phyloP scores from a whole-genome alignment of 805 yeast species.

The Saccharomycopsis microspora region DNA sequence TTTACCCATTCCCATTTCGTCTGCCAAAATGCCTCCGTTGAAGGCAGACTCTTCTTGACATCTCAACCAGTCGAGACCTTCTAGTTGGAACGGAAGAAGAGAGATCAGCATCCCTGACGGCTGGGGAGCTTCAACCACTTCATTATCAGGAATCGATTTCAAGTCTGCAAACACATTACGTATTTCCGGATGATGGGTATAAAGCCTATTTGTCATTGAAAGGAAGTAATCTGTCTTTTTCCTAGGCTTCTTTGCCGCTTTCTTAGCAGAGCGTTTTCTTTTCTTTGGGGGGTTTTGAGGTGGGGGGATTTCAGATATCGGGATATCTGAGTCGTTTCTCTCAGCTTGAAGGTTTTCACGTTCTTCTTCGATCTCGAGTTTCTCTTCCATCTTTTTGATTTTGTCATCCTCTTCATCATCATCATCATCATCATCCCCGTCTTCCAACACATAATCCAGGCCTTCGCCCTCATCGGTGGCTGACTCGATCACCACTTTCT shows the following conservation, averaged over 20 bases:
- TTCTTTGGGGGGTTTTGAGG: slow-evolving; percentile 13
- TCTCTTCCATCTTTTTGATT: slow-evolving; percentile 3
- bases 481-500: not conserved
- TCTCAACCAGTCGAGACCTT: slow-evolving; percentile 84
- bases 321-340: slow-evolving; percentile 18
- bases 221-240: slow-evolving; percentile 53
- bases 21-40: slow-evolving; percentile 89
- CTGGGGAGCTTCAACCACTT: slow-evolving; percentile 50
- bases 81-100: slow-evolving; percentile 82
- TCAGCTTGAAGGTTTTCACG: slow-evolving; percentile 26
- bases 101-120: slow-evolving; percentile 69
- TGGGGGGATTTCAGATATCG: slow-evolving; percentile 13
- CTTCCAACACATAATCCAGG: not conserved
- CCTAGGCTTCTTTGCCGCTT: slow-evolving; percentile 26
- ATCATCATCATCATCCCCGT: slow-evolving; percentile 12
- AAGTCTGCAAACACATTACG: slow-evolving; percentile 60
- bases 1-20: slow-evolving; percentile 99
- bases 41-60: slow-evolving; percentile 72
- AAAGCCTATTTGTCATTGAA: slow-evolving; percentile 56
- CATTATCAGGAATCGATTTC: slow-evolving; percentile 32
- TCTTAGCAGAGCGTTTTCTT: slow-evolving; percentile 10
- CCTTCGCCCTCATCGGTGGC: slow-evolving; percentile 1
- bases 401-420: slow-evolving; percentile 20
- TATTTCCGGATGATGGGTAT: slow-evolving; percentile 70
- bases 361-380: slow-evolving; percentile 17